Conservation (phyloP, 129 eudicot species). For the Calendula officinalis region DNA sequence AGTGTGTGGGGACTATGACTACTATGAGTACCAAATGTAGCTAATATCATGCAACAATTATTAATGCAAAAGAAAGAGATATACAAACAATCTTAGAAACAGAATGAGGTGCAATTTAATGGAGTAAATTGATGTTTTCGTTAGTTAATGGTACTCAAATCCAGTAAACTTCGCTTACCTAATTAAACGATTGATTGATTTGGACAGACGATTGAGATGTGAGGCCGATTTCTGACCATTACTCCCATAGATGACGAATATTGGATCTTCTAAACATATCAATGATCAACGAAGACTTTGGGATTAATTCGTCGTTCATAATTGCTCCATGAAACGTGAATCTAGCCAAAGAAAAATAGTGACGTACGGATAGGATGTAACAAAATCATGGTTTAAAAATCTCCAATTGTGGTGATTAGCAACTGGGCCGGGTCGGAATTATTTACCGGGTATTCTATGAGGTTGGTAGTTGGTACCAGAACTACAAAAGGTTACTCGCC, state of each 20-base stretch:
- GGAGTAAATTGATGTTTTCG: neutral
- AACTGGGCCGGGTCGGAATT: too few species aligned
- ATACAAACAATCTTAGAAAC: neutral
- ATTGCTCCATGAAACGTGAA: slow-evolving; percentile 28
- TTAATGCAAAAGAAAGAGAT: neutral
- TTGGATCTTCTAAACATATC: neutral
- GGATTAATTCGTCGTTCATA: slow-evolving; percentile 7
- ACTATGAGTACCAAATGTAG: neutral
- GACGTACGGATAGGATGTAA: neutral
- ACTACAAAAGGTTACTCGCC: too few species aligned
- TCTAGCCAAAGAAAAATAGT: slow-evolving; percentile 23
- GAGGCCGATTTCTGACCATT: slow-evolving; percentile 28
- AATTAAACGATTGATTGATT: neutral
- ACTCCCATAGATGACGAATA: neutral
- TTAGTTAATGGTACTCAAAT: neutral
- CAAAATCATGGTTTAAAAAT: too few species aligned
- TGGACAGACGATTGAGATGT: slow-evolving; percentile 1
- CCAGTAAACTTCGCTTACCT: slow-evolving; percentile 12
- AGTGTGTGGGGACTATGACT: slow-evolving; percentile 21
- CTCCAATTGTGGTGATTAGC: too few species aligned
- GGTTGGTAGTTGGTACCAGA: too few species aligned
- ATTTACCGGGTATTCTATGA: too few species aligned
- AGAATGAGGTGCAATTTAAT: too few species aligned
- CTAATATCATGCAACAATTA: slow-evolving; percentile 1
- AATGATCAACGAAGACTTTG: neutral